Evolutionary conservation across 2,329 filamentous ascomycete genomes (phyloP).

Genomic region (Stagonosporopsis rhizophila): DNA sequence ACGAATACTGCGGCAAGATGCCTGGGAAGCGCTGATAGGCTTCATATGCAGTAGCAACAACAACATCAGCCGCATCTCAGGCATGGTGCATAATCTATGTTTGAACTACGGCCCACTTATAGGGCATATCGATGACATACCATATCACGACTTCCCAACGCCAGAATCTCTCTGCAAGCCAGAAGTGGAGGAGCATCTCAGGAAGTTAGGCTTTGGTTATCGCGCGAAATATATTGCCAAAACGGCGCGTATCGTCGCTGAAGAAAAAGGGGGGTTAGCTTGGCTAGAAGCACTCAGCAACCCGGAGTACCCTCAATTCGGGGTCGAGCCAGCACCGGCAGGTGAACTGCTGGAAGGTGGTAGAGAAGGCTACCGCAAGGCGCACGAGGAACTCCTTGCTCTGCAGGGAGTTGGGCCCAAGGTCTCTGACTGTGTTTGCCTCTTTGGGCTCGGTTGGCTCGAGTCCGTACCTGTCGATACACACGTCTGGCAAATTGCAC

Average conservation of each 20-base stretch:
- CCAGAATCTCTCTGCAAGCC: slow-evolving; percentile 75
- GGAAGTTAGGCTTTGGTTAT: slow-evolving; percentile 90
- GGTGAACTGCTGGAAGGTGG: slow-evolving; percentile 59
- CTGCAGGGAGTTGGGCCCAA: slow-evolving; percentile 94
- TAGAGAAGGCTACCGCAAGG: slow-evolving; percentile 73
- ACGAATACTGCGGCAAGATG: slow-evolving; percentile 90
- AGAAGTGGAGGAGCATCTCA: slow-evolving; percentile 80
- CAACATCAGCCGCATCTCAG: slow-evolving; percentile 91
- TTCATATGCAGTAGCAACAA: slow-evolving; percentile 99
- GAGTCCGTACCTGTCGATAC: slow-evolving; percentile 97
- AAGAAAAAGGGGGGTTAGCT: slow-evolving; percentile 64
- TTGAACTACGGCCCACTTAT: slow-evolving; percentile 81
- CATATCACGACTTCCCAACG: slow-evolving; percentile 87
- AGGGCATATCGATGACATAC: slow-evolving; percentile 70
- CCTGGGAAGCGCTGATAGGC: slow-evolving; percentile 90
- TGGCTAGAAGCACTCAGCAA: slow-evolving; percentile 86
- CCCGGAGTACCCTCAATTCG: slow-evolving; percentile 71
- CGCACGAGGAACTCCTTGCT: slow-evolving; percentile 79
- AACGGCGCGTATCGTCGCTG: slow-evolving; percentile 78
- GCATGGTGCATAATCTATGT: slow-evolving; percentile 96
- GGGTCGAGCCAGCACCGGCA: slow-evolving; percentile 52
- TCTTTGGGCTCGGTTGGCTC: slow-evolving; percentile 96
- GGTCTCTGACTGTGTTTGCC: slow-evolving; percentile 93
- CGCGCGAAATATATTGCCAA: slow-evolving; percentile 89
- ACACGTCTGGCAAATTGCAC: slow-evolving; percentile 97